phyloP scores from a whole-genome alignment of 257 asterid species.

The Fraxinus cuspidata region DNA sequence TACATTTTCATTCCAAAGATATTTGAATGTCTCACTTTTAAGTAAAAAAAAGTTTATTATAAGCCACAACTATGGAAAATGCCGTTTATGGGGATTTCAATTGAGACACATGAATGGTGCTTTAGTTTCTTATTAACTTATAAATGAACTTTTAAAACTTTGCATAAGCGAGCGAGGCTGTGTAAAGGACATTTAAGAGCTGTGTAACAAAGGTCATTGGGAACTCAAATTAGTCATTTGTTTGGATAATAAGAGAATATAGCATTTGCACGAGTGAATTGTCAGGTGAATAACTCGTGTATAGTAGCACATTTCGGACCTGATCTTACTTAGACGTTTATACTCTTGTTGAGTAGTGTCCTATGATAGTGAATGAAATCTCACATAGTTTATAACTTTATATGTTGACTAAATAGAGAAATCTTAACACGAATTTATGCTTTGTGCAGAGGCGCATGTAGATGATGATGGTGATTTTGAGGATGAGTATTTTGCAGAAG shows the following conservation, averaged over 20 bases:
- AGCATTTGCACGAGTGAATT: background rate
- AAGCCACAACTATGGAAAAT: no score
- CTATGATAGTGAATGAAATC: background rate
- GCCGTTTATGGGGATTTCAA: background rate
- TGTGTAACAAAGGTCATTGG: background rate
- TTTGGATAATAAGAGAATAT: background rate
- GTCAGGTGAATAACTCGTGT: background rate
- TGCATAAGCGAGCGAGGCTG: background rate
- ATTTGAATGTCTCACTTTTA: background rate
- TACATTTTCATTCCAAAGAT: background rate
- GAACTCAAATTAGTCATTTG: background rate
- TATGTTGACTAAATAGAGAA: slow-evolving; percentile 2
- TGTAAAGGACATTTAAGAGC: background rate
- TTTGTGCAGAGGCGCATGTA: slow-evolving; percentile 48
- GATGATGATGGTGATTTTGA: slow-evolving; percentile 57
- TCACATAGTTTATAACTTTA: slow-evolving; percentile 7
- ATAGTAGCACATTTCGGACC: background rate
- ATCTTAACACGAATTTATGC: background rate
- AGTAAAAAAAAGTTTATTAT: background rate
- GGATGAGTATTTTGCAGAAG: slow-evolving; percentile 70
- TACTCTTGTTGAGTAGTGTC: slow-evolving; percentile 3
- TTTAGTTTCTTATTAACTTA: background rate
- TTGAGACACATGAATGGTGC: background rate
- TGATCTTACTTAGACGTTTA: background rate
- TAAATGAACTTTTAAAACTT: background rate